These are phyloP conservation scores for Ustilago nuda DNA, from an alignment of 1,284 basidiomycete species.

Conservation along the genomic window DNA sequence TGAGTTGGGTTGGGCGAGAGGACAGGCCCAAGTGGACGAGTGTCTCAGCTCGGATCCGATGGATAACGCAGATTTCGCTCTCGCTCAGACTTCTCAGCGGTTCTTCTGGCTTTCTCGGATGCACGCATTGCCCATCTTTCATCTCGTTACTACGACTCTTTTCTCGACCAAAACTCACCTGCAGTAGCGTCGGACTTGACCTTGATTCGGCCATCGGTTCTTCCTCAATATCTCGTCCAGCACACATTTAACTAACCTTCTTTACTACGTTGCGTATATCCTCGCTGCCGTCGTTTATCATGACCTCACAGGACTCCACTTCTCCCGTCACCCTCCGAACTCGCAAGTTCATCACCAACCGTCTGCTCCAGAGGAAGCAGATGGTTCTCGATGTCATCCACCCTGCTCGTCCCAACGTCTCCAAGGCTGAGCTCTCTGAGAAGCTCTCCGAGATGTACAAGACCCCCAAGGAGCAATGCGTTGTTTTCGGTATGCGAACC, in stretches of 20 bases:
- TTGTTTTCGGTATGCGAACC: slow-evolving; percentile 78
- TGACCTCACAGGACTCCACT: slow-evolving; percentile 75
- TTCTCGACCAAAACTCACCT: not conserved
- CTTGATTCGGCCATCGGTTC: slow-evolving; percentile 9
- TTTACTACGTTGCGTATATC: not conserved
- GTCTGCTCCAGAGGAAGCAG: slow-evolving; percentile 86
- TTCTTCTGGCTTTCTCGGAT: no score
- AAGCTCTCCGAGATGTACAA: slow-evolving; percentile 84
- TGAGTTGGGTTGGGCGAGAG: no score
- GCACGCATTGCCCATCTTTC: not conserved
- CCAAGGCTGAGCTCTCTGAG: slow-evolving; percentile 90
- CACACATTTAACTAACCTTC: slow-evolving; percentile 9
- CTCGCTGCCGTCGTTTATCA: not conserved
- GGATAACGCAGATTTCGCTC: not conserved
- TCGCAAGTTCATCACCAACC: slow-evolving; percentile 99
- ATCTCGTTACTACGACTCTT: not conserved
- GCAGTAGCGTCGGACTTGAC: slow-evolving; percentile 15
- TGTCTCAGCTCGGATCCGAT: not conserved
- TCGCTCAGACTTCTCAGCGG: not conserved
- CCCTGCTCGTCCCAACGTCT: slow-evolving; percentile 93
- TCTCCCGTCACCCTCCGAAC: slow-evolving; percentile 97
- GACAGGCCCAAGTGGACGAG: not conserved
- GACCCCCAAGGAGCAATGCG: slow-evolving; percentile 75
- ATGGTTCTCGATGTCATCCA: slow-evolving; percentile 91
- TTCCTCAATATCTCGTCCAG: not conserved